Evolutionary conservation across 306 rosid species (phyloP).

Genomic region (Gleditsia sinensis): DNA sequence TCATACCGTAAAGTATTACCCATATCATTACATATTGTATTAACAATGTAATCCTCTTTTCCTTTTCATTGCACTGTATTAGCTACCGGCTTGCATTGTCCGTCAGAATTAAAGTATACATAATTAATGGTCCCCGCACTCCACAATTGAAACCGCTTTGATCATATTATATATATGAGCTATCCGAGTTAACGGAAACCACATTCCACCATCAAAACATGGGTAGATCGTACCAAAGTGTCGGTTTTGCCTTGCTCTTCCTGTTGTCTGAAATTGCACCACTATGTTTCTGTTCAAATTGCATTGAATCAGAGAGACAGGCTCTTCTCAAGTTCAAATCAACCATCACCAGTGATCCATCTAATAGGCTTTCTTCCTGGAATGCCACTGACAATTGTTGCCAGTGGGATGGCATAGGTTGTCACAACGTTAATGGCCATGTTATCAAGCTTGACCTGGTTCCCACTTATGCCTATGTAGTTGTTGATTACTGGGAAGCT

Average conservation of each 20-base stretch:
- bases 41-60: too few species aligned
- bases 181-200: neutral
- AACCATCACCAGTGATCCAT: neutral
- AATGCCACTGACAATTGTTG: neutral
- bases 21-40: too few species aligned
- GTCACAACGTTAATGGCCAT: neutral
- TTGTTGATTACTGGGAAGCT: too few species aligned
- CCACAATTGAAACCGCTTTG: too few species aligned
- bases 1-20: too few species aligned
- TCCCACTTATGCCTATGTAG: too few species aligned
- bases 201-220: neutral
- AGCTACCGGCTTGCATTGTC: too few species aligned
- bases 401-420: neutral
- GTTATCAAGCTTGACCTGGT: neutral
- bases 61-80: too few species aligned
- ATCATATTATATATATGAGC: too few species aligned
- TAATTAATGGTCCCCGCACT: too few species aligned
- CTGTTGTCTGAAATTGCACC: neutral
- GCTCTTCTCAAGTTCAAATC: constrained; percentile 6
- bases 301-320: neutral
- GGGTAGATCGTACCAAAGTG: neutral
- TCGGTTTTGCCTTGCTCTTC: neutral
- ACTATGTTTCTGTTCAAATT: neutral
- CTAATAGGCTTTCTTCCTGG: neutral
- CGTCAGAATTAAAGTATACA: too few species aligned